Evolutionary conservation across 2,329 filamentous ascomycete species (phyloP), one percentile per base, ranked within the genome.

Genomic region (Huntiella savannae): DNA sequence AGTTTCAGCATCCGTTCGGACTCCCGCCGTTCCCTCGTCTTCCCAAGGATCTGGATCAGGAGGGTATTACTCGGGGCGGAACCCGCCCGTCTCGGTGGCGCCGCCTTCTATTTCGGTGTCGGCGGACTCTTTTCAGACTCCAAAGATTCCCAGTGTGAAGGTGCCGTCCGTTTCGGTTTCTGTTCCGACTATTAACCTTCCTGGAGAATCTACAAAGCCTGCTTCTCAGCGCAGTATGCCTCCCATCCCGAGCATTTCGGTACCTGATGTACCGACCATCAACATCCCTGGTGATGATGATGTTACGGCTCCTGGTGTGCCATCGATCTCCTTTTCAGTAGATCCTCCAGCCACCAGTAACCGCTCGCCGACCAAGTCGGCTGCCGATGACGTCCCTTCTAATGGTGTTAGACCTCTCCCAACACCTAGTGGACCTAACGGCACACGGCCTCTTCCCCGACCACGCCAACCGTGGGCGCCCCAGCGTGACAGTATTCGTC

Each of bases 401-500:
- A 34, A 43, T 17, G 40, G 40, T 12, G 17, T 39, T 43, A 58
- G 68, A 45, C 64, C 70, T 5, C 59, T 75, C 1, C 72, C 72
- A 0, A 63, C 61, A 2, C 70, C 71, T 4, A 60, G 60, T 13
- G 56, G 40, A 11, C 36, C 47, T n/a, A 45, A 45, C 4, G 36
- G 45, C 12, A 45, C 39, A 3, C 48, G 60, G 38, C 60, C 59
- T 33, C 58, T 59, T 36, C 59, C 61, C 34, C 64, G 63, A 40
- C 62, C 62, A 28, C 62, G 65, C 12, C 61, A 69, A n/a, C 73
- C 77, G 53, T 77, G 73, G 74, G 43, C 75, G 72, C 71, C 71
- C 1, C 71, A 67, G 3, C 63, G 66, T 1, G 64, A 63, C 3
- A 60, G 55, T 50, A 59, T 55, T 46, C 62, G 62, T 54, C 66